Conservation (phyloP, 345 rosid species). For the Nasturtium officinale region DNA sequence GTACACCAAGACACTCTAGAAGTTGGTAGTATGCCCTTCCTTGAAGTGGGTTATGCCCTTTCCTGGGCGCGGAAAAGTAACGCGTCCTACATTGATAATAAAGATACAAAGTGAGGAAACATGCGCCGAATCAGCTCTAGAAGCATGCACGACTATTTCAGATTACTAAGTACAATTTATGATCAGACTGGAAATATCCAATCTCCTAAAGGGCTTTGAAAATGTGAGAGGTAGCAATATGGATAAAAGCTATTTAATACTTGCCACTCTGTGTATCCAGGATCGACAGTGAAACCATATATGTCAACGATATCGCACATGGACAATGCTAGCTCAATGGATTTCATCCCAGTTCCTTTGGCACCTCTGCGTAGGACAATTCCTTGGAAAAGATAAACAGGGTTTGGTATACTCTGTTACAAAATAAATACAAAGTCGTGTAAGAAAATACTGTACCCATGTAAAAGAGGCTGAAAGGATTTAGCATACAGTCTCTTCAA, state of each 20-base stretch:
- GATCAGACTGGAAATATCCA: neutral
- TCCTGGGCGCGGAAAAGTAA: conserved; percentile 85
- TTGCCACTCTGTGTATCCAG: conserved; percentile 97
- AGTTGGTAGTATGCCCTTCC: conserved; percentile 98
- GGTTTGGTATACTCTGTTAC: conserved; percentile 85
- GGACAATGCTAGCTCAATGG: conserved; percentile 90
- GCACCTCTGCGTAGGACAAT: conserved; percentile 94
- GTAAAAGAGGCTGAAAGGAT: conserved; percentile 20
- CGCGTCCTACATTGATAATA: conserved; percentile 62
- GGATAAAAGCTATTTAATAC: conserved; percentile 29
- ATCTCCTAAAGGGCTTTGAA: conserved; percentile 1
- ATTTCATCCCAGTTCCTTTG: conserved; percentile 98
- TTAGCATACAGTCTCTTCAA: conserved; percentile 23
- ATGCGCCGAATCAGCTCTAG: neutral
- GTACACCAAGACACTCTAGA: conserved; percentile 96
- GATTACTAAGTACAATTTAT: conserved; percentile 9
- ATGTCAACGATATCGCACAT: conserved; percentile 94
- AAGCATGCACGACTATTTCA: neutral
- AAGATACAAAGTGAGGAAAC: conserved; percentile 19
- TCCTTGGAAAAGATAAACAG: conserved; percentile 98
- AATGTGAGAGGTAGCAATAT: conserved; percentile 12
- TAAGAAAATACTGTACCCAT: neutral
- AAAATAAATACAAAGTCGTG: conserved; percentile 6
- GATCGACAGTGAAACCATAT: conserved; percentile 97
- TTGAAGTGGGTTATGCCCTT: conserved; percentile 99